Base-by-base conservation (phyloP, 495 filamentous ascomycete species). In the Xylaria telfairii region DNA sequence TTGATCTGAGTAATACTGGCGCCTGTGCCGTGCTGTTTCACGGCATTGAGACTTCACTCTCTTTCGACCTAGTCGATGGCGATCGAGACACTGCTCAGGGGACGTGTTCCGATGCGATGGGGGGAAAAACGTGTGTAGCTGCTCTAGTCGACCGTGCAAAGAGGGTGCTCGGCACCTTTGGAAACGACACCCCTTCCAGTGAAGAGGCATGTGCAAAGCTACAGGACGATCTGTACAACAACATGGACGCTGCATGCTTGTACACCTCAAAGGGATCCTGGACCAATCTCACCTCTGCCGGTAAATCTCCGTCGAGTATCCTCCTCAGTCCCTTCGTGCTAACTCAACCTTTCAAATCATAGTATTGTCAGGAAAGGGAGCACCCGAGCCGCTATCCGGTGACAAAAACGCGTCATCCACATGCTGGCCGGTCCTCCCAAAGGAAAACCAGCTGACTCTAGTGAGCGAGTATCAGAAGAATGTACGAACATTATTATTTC, bases 361-460 rank as follows among this genome's bases (percentile, higher is more conserved):
- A 77, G 75, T 68, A 63, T 66, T 77, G 12, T 67, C 73, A 3
- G 73, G 75, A 3, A 61, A 70, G 2, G 66, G 24, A 13, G 65
- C 71, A 12, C 64, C 66, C 12, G 26, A 64, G 34, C 61, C 71
- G 0, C 60, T 75, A 7, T 61, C 71, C 0, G 47, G 54, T 34
- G 39, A 75, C 28, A 30, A 74, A 28, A 74, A 77, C 32, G 59
- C 75, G 0, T 64, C 73, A 0, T 72, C 73, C 15, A 70, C 47
- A 34, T 77, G 75, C 60, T 77, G 75, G 75, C 75, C 75, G 2
- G 60, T 77, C 15, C 71, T 63, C n/a, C 75, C 75, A 2, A 77
- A 77, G 60, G 46, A 77, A 44, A 67, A 77, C n/a, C 30, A 32
- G 13, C 67, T 77, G 13, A 73, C 73, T 1, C 54, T 70, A 5